phyloP scores from a whole-genome alignment of 306 rosid genomes.

The Prunus davidiana region DNA sequence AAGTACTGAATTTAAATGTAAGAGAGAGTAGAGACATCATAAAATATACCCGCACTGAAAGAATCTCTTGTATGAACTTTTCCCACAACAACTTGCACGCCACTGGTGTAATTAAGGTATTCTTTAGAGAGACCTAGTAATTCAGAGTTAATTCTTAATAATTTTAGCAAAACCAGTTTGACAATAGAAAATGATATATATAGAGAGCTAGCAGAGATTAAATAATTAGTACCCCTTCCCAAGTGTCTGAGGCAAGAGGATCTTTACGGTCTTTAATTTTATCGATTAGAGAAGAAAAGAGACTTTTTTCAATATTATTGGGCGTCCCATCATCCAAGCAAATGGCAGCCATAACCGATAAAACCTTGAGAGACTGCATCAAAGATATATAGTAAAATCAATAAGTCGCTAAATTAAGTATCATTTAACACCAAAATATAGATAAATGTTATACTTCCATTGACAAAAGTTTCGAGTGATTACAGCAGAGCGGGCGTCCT shows the following conservation, averaged over 20 bases:
- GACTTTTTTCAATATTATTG: slow-evolving; percentile 55
- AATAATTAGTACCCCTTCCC: slow-evolving; percentile 72
- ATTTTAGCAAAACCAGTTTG: slow-evolving; percentile 3
- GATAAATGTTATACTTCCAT: neutral
- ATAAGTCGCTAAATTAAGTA: too few species aligned
- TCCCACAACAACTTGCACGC: slow-evolving; percentile 90
- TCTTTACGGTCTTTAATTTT: slow-evolving; percentile 43
- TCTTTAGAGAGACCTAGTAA: slow-evolving; percentile 52
- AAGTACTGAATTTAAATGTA: too few species aligned
- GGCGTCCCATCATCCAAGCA: slow-evolving; percentile 72
- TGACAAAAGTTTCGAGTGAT: neutral
- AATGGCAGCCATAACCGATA: slow-evolving; percentile 75
- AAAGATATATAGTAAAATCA: neutral
- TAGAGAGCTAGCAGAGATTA: slow-evolving; percentile 18
- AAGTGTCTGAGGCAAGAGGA: slow-evolving; percentile 76
- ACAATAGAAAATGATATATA: slow-evolving; percentile 4
- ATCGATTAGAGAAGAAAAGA: slow-evolving; percentile 53
- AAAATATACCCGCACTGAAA: slow-evolving; percentile 64
- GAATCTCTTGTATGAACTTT: slow-evolving; percentile 73
- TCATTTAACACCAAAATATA: neutral
- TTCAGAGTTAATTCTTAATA: slow-evolving; percentile 14
- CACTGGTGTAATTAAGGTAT: slow-evolving; percentile 67
- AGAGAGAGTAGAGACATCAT: too few species aligned
- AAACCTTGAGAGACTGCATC: slow-evolving; percentile 70
- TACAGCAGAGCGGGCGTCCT: slow-evolving; percentile 73